Evolutionary conservation across 306 rosid genomes (phyloP), one percentile per base, ranked within the genome.

Genomic region (Nissolia schottii): DNA sequence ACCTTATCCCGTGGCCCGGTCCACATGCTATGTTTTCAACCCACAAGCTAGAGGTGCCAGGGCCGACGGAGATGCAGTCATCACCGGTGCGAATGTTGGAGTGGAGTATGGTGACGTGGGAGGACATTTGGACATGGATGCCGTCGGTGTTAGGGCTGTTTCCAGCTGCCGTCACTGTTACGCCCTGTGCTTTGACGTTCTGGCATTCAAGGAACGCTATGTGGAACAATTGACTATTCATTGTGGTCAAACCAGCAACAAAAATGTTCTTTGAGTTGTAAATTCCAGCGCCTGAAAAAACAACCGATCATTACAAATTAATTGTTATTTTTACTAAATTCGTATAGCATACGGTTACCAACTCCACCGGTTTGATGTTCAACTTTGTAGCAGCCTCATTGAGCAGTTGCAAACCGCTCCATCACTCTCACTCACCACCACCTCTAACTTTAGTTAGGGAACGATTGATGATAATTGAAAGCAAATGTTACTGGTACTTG

Each of bases 1-100:
- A 85, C 93, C 96, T 89, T 59, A 89, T 87, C 58, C 96, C 96
- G 15, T 90, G 97, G 22, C 94, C 90, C 0, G 97, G 97, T 18
- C 94, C 92, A 14, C 97, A 90, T 23, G 66, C 78, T 46, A 85
- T 45, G 4, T 78, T 77, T 27, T 88, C 86, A 7, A 90, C 79
- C 97, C 94, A 90, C 84, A 88, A 55, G 71, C 76, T 76, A 7
- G 19, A 50, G 11, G 92, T 77, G 18, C 97, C 92, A 0, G 91
- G 93, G 16, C 96, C 96, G 0, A 87, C 18, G 9, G 96, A 90
- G 28, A 90, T 58, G 55, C 94, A 87, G 7, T 89, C 90, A 3
- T 87, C 96, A 0, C 92, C 96, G 1, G 96, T 89, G 9, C 45
- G 67, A 7, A 91, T 85, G 5, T 69, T 88, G 19, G 95, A 81